These are phyloP conservation scores for Ceratobasidium theobromae DNA, from an alignment of 1,284 basidiomycete genomes.

Conservation along the genomic window DNA sequence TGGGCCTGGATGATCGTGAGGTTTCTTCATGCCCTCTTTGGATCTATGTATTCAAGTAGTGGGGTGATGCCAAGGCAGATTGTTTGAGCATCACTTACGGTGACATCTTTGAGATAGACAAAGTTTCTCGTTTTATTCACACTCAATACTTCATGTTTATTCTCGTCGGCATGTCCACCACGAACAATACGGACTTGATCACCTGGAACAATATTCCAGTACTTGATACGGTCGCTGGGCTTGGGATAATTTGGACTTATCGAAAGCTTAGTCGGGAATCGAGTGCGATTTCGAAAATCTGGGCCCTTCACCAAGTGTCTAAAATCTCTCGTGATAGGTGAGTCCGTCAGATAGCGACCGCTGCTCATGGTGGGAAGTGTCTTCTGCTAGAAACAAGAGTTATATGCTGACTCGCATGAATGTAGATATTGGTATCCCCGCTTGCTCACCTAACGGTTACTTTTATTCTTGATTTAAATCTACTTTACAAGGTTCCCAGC, in stretches of 20 bases:
- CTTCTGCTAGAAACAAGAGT: too few species aligned
- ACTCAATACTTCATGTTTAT: conserved; percentile 62
- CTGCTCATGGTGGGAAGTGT: not conserved
- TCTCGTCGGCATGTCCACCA: conserved; percentile 43
- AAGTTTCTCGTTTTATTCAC: conserved; percentile 72
- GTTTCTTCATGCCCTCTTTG: not conserved
- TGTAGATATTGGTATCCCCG: too few species aligned
- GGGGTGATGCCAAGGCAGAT: not conserved
- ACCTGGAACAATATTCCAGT: conserved; percentile 84
- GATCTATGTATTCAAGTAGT: not conserved
- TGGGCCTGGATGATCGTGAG: conserved; percentile 38
- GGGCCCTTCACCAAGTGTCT: conserved; percentile 13
- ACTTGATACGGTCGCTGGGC: conserved; percentile 70
- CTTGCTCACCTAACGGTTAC: too few species aligned
- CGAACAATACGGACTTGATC: conserved; percentile 67
- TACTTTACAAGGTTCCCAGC: too few species aligned
- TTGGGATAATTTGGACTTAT: conserved; percentile 35
- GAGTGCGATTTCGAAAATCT: not conserved
- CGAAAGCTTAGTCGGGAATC: not conserved
- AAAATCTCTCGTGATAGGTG: conserved; percentile 20
- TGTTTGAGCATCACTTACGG: conserved; percentile 32
- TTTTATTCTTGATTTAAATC: too few species aligned
- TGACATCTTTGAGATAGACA: conserved; percentile 61
- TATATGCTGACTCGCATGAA: too few species aligned
- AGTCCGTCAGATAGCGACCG: conserved; percentile 7